Base-by-base conservation (phyloP, 345 rosid genomes). In the Syzygium grande region DNA sequence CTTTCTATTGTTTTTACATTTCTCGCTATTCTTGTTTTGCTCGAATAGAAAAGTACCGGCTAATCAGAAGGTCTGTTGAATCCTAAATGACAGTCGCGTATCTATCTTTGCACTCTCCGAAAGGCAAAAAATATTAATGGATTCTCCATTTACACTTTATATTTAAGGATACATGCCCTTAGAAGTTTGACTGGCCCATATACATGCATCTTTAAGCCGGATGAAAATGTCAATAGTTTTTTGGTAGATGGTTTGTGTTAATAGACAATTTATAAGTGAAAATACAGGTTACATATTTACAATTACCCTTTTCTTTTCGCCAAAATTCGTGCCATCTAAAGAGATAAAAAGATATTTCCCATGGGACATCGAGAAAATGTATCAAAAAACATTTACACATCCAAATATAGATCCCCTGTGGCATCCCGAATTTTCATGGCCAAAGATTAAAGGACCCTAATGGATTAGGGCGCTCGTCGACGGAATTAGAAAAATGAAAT, bases 111-210 rank as follows among this genome's bases (percentile, higher is more conserved):
- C 7, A 0, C 65, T 59, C 6, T 59, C 1, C 5, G 1, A 59
- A 59, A 11, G 3, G 30, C 27, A 5, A 0, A 7, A n/a, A 61
- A 4, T 9, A 56, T 23, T 23, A 9, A 23, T 5, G 2, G 61
- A 10, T 56, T 56, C n/a, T 56, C 1, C n/a, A 0, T 23, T 22
- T 51, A 11, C 51, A 51, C 11, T 11, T 51, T 51, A 51, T 51
- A 8, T 51, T 9, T 51, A 51, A 51, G 51, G 51, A 51, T 51
- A 10, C 10, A 10, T 51, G 23, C n/a, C 25, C n/a, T 56, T 56
- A 4, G 2, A 56, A 56, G 10, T 1, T 56, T 23, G 61, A 56
- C 0, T 1, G 4, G 0, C 13, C 5, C n/a, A 55, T 23, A 25
- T 9, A 56, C 13, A 7, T 56, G 27, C 13, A 56, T 23, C 13